Conservation (phyloP, 306 rosid genomes). For the Purshia tridentata region DNA sequence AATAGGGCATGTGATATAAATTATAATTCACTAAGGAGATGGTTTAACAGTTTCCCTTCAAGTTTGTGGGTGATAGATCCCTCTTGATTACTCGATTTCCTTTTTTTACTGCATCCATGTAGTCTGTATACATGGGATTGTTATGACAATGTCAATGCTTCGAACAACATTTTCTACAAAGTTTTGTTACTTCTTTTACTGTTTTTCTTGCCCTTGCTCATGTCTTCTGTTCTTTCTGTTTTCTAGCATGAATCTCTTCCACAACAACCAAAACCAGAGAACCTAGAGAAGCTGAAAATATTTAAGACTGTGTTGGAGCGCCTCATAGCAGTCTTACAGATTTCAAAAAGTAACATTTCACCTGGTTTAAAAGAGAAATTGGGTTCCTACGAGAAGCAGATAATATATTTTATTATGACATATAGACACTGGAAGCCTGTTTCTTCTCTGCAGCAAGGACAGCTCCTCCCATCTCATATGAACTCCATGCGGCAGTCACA, state of each 20-base stretch:
- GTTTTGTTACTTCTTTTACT: background rate
- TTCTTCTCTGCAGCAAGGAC: conserved; percentile 37
- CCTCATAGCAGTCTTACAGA: conserved; percentile 37
- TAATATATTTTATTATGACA: conserved; percentile 26
- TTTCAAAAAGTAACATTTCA: conserved; percentile 40
- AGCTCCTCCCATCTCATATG: conserved; percentile 50
- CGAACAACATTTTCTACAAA: background rate
- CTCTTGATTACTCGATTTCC: conserved; percentile 9
- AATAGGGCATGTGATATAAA: background rate
- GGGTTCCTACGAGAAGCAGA: conserved; percentile 52
- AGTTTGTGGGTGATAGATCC: background rate
- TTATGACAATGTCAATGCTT: background rate
- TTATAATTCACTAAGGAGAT: too few relatives aligned
- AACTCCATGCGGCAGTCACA: conserved; percentile 55
- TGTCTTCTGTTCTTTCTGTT: conserved; percentile 22
- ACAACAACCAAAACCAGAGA: conserved; percentile 53
- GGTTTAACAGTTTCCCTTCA: too few relatives aligned
- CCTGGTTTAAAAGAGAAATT: conserved; percentile 45
- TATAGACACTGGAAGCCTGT: conserved; percentile 42
- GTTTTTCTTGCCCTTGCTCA: conserved; percentile 14
- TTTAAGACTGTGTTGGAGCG: conserved; percentile 52
- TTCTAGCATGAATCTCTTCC: conserved; percentile 54
- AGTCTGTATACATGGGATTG: background rate
- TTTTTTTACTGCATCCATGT: background rate
- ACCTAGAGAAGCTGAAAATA: conserved; percentile 41